Evolutionary conservation across 2,329 filamentous ascomycete species (phyloP).

Genomic region (Cadophora gregata): DNA sequence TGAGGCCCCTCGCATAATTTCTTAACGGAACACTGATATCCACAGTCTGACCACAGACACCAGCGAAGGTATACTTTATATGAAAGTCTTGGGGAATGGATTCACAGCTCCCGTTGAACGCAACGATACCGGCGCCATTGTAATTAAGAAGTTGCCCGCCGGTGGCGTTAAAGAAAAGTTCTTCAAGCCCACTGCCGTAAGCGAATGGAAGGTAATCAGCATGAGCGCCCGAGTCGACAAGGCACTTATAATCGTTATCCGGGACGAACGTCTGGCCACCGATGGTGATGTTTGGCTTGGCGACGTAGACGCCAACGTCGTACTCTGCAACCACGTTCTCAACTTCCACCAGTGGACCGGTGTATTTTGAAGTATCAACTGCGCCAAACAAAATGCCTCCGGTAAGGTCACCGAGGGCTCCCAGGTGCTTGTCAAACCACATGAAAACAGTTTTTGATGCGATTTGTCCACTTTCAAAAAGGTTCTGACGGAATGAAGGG

Average conservation of each 20-base stretch:
- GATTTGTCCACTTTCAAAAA: constrained; percentile 42
- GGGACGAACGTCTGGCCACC: constrained; percentile 32
- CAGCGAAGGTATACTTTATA: constrained; percentile 41
- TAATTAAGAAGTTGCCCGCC: constrained; percentile 17
- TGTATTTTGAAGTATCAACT: constrained; percentile 46
- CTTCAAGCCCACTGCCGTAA: constrained; percentile 12
- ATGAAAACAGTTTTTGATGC: constrained; percentile 42
- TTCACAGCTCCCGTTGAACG: constrained; percentile 43
- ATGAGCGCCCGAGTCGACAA: constrained; percentile 45
- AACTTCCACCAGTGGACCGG: constrained; percentile 44
- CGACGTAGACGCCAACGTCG: constrained; percentile 36
- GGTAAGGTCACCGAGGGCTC: constrained; percentile 35
- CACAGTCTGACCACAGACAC: constrained; percentile 34
- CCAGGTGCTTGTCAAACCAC: constrained; percentile 45
- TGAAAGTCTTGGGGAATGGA: constrained; percentile 40
- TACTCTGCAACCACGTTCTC: constrained; percentile 18
- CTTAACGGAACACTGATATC: constrained; percentile 43
- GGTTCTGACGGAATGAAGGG: constrained; percentile 44
- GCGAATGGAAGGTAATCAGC: constrained; percentile 39
- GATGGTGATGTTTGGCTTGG: constrained; percentile 38
- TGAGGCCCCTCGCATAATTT: constrained; percentile 43
- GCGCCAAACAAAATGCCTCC: constrained; percentile 46
- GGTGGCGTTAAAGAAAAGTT: constrained; percentile 34
- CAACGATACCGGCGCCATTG: constrained; percentile 24
- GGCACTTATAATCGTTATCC: constrained; percentile 33